Evolutionary conservation across 805 yeast species (phyloP).

Genomic region (Candida golubevii): DNA sequence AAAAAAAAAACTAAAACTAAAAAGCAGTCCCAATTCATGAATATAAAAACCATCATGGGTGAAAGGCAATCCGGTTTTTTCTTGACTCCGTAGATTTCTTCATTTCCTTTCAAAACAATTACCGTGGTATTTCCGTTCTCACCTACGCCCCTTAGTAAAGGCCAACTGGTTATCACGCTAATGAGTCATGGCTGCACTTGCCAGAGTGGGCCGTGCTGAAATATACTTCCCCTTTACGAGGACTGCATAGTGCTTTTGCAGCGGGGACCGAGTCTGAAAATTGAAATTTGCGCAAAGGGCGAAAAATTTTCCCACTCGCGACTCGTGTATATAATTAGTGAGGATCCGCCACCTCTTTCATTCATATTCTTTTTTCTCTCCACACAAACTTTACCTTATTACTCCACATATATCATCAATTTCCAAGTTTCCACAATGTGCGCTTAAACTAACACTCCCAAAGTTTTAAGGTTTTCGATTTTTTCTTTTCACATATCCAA

Average conservation of each 20-base stretch:
- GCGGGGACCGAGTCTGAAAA: slow-evolving; percentile 1
- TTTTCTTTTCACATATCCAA: slow-evolving; percentile 13
- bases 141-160: too few relatives aligned
- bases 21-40: too few relatives aligned
- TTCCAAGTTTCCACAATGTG: slow-evolving; percentile 26
- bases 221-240: too few relatives aligned
- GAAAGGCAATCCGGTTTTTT: too few relatives aligned
- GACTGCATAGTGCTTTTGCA: not conserved
- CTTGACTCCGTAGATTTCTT: too few relatives aligned
- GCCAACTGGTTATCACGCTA: too few relatives aligned
- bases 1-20: too few relatives aligned
- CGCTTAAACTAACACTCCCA: slow-evolving; percentile 28
- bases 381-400: slow-evolving; percentile 9
- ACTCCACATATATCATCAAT: slow-evolving; percentile 7
- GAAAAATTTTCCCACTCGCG: slow-evolving; percentile 12
- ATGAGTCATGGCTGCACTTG: too few relatives aligned
- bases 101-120: too few relatives aligned
- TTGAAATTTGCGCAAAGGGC: slow-evolving; percentile 1
- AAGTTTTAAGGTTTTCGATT: slow-evolving; percentile 19
- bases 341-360: not conserved
- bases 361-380: slow-evolving; percentile 1
- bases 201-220: too few relatives aligned
- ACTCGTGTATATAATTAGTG: slow-evolving; percentile 8
- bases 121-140: too few relatives aligned
- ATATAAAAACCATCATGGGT: too few relatives aligned